Evolutionary conservation across 73 alveolate genomes (phyloP), one percentile per base, ranked within the genome.

Genomic region (Halteria grandinella): DNA sequence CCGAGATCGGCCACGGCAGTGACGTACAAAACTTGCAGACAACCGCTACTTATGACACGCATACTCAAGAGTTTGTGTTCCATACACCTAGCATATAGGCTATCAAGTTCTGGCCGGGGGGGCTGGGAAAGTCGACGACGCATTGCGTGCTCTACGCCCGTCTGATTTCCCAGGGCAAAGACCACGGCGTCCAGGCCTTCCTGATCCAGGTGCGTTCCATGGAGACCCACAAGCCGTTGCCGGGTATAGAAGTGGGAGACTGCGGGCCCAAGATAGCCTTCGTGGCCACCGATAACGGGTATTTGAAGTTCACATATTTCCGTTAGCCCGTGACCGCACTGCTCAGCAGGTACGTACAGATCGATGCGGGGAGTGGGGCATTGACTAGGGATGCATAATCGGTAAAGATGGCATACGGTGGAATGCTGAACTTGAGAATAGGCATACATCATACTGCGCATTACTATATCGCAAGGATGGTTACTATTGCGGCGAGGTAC

Each of bases 1-100:
- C 98, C 33, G 98, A 92, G 69, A 39, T 92, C n/a, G 98, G 98
- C 0, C 96, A 89, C 64, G 98, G 98, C 3, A 89, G 96, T 23
- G 90, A 92, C 79, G 96, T 92, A 14, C 69, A 74, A 72, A 71
- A 88, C 20, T 57, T 92, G 41, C 94, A 88, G 55, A 89, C 98
- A n/a, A 79, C 95, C 6, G 98, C 98, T 24, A 78, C 82, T 40
- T 89, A 75, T 80, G 96, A 92, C 71, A 69, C 33, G 55, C 58
- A 64, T 52, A 92, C 89, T 24, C 80, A 89, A 55, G 91, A 74
- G 70, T 89, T 92, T 45, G 69, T 89, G 0, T 39, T 92, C 17
- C 70, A 92, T 53, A 55, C 96, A n/a, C 98, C 98, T 11, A 85
- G 85, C 2, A 23, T 86, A 1, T 83, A 91, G 20, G 53, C 95